phyloP scores from a whole-genome alignment of 2,329 filamentous ascomycete species.

The Sclerotinia trifoliorum region DNA sequence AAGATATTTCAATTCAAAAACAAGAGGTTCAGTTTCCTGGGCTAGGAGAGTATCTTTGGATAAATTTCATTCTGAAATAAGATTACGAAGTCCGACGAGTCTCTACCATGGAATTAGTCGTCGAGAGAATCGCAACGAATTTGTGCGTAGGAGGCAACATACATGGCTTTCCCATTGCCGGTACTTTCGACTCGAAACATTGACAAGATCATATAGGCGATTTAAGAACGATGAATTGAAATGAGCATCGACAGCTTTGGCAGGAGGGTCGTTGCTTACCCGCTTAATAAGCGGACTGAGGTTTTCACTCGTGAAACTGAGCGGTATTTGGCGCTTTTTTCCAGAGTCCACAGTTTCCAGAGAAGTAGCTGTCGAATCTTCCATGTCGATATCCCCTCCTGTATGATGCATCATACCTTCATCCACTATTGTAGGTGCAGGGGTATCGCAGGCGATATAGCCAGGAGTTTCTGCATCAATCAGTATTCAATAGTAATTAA shows the following conservation, averaged over 20 bases:
- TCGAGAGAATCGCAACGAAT: background rate
- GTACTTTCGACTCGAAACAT: too few species aligned
- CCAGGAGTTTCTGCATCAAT: background rate
- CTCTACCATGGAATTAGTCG: background rate
- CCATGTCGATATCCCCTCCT: background rate
- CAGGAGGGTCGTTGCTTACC: background rate
- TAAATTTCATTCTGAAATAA: too few species aligned
- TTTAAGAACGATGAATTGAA: too few species aligned
- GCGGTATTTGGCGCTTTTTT: background rate
- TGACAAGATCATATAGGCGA: too few species aligned
- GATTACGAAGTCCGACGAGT: too few species aligned
- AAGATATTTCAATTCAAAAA: too few species aligned
- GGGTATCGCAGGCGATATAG: background rate
- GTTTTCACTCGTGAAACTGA: background rate
- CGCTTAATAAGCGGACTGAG: background rate
- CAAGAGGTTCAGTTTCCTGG: too few species aligned
- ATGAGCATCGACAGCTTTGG: fast-evolving
- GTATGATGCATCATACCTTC: background rate
- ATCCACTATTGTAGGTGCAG: background rate
- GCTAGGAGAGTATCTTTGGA: too few species aligned
- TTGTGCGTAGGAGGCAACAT: background rate
- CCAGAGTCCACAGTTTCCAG: fast-evolving
- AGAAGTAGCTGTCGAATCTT: background rate
- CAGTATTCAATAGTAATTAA: background rate
- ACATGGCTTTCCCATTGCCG: too few species aligned